A percentile compares a stretch with the other conserved stretches of the same genome.
These are phyloP conservation scores for Senecio squalidus DNA, from an alignment of 140 eudicot species.

Conservation along the genomic window DNA sequence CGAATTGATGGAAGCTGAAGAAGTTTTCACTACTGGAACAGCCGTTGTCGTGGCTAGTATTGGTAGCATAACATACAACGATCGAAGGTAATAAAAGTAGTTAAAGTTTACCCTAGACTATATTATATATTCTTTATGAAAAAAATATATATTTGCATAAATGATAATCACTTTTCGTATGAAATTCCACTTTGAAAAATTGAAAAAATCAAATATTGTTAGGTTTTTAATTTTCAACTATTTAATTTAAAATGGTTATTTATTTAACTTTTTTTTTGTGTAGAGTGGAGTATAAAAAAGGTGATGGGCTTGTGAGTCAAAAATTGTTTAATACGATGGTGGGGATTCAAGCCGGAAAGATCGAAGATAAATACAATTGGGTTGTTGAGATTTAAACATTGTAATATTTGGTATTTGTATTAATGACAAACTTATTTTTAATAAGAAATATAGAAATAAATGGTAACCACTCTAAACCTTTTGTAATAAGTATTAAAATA, in stretches of 20 bases:
- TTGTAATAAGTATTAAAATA: neutral
- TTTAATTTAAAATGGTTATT: too few relatives aligned
- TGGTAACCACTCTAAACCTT: neutral
- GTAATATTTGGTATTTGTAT: neutral
- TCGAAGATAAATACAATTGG: conserved; percentile 77
- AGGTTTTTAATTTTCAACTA: too few relatives aligned
- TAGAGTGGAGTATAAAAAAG: conserved; percentile 52
- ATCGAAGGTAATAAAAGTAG: conserved; percentile 39
- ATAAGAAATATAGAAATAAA: neutral
- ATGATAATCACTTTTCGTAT: too few relatives aligned
- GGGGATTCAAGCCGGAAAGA: conserved; percentile 56
- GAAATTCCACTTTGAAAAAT: too few relatives aligned
- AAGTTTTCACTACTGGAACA: conserved; percentile 89
- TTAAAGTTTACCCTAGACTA: neutral
- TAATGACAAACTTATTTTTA: neutral
- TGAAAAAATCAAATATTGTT: too few relatives aligned
- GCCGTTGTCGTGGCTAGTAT: conserved; percentile 86
- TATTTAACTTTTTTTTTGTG: too few relatives aligned
- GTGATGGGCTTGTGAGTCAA: conserved; percentile 26
- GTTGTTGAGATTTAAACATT: conserved; percentile 42
- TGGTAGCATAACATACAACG: conserved; percentile 68
- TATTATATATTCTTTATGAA: too few relatives aligned
- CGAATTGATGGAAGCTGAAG: conserved; percentile 68
- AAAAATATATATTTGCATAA: too few relatives aligned
- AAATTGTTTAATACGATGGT: conserved; percentile 40